Base-by-base conservation (phyloP, 164 flowering plant species). In the Chloranthus sessilifolius region DNA sequence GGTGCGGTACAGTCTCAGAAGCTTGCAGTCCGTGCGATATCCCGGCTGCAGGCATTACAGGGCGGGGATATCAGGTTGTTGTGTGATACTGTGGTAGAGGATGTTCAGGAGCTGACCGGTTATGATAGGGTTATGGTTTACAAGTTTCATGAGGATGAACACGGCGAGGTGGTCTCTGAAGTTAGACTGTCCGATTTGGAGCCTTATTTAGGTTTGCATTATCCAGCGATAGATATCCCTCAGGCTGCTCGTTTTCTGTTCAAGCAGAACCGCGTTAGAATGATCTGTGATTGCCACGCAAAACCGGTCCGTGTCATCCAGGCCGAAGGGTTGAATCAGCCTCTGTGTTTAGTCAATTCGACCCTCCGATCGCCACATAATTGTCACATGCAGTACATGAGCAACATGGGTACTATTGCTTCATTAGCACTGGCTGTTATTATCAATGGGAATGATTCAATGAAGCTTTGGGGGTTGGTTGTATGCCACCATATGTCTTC, bases 111-210 rank as follows among this genome's bases (percentile, higher is more conserved):
- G 58, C 83, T 85, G 31, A 82, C 88, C 12, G 90, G 88, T 7
- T 82, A 82, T 59, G 88, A 81, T 36, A 60, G 95, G 50, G 88
- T 85, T 2, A 85, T 85, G 95, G 74, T 81, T 9, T 85, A 85
- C 43, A 80, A 75, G 69, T 82, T 85, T 43, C 90, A 82, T 55
- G 95, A 85, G 12, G 95, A 85, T 66, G 84, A 81, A 42, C 90
- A 85, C 53, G 95, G 90, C 25, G 90, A 85, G 57, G 81, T 85
- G 12, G 65, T 81, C 16, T 69, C 95, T 0, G 90, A 85, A 60
- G 65, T 74, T 31, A 74, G 78, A 51, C 70, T 76, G 62, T 67
- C 83, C 7, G 85, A 78, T 62, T 68, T 85, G 31, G 90, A 82
- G 49, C 84, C 90, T 1, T 85, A 77, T 41, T 36, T 82, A 39